Evolutionary conservation across 176 grass and related monocot genomes (phyloP).

Genomic region (Hordeum vulgare): MorexV3_pseudomolecules_assembly NC_058519.1:28158589-28159088

Average conservation of each 20-base stretch:
- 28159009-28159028: too few relatives aligned
- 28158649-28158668: slow-evolving; percentile 3
- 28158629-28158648: neutral
- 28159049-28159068: too few relatives aligned
- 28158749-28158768: slow-evolving; percentile 35
- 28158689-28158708: slow-evolving; percentile 39
- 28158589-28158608: too few relatives aligned
- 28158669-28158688: slow-evolving; percentile 34
- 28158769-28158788: slow-evolving; percentile 46
- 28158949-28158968: too few relatives aligned
- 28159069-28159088: too few relatives aligned
- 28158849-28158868: slow-evolving; percentile 40
- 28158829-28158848: slow-evolving; percentile 22
- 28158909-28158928: too few relatives aligned
- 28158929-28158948: too few relatives aligned
- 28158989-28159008: too few relatives aligned
- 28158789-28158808: neutral
- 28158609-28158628: neutral
- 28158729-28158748: slow-evolving; percentile 41
- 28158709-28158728: slow-evolving; percentile 43
- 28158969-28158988: too few relatives aligned
- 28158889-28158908: too few relatives aligned
- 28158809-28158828: neutral
- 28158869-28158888: too few relatives aligned
- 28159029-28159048: too few relatives aligned